Percentiles rank a stretch among this genome's conserved stretches.
These are phyloP conservation scores for Fusarium piperis DNA, from an alignment of 2,329 filamentous ascomycete genomes.

Conservation along the genomic window DNA sequence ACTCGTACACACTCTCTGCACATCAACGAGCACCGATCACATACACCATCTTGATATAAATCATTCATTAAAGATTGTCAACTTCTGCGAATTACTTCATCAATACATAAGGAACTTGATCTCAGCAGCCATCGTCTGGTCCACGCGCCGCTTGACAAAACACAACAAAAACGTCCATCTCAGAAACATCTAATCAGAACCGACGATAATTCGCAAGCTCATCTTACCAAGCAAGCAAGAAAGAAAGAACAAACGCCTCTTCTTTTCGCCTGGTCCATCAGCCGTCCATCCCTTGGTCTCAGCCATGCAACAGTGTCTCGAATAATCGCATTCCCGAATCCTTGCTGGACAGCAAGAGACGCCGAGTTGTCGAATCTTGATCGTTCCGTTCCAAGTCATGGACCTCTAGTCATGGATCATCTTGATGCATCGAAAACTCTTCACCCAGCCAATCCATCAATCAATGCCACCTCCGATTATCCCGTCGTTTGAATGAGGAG, in stretches of 20 bases:
- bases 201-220: slow-evolving; percentile 8
- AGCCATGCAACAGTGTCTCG: slow-evolving; percentile 25
- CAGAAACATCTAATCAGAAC: slow-evolving; percentile 13
- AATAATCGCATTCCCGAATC: slow-evolving; percentile 19
- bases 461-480: slow-evolving; percentile 19
- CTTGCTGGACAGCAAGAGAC: slow-evolving; percentile 14
- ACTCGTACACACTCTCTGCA: background rate
- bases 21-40: background rate
- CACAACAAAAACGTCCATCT: slow-evolving; percentile 1
- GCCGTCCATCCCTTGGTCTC: slow-evolving; percentile 2
- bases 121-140: slow-evolving; percentile 20
- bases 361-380: slow-evolving; percentile 10
- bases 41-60: background rate
- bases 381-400: slow-evolving; percentile 18
- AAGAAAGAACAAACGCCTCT: slow-evolving; percentile 17
- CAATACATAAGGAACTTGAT: slow-evolving; percentile 34
- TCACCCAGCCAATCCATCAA: slow-evolving; percentile 5
- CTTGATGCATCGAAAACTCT: slow-evolving; percentile 23
- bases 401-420: slow-evolving; percentile 29
- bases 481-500: background rate
- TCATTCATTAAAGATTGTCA: slow-evolving; percentile 12
- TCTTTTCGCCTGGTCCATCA: slow-evolving; percentile 22
- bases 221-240: slow-evolving; percentile 12
- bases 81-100: slow-evolving; percentile 32
- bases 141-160: slow-evolving; percentile 29